Evolutionary conservation across 2,329 filamentous ascomycete genomes (phyloP).

Genomic region (Alternaria sp.): DNA sequence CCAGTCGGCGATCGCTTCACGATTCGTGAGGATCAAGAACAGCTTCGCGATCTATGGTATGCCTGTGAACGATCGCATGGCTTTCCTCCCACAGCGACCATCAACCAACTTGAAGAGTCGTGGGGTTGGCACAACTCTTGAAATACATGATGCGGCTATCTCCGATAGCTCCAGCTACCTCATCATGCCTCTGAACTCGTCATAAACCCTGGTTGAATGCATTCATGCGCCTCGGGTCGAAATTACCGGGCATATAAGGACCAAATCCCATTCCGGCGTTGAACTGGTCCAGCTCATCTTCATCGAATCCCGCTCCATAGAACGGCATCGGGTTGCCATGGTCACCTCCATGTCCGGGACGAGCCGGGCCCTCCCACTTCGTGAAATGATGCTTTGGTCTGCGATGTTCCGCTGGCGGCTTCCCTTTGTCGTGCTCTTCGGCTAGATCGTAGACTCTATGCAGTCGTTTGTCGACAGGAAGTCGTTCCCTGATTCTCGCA

Average conservation of each 20-base stretch:
- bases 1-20: conserved; percentile 45
- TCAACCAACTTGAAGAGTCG: conserved; percentile 43
- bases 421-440: neutral
- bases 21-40: conserved; percentile 38
- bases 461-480: conserved; percentile 4
- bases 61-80: conserved; percentile 41
- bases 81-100: conserved; percentile 43
- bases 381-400: neutral
- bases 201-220: neutral
- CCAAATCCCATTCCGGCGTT: neutral
- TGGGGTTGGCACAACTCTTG: conserved; percentile 38
- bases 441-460: neutral
- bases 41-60: conserved; percentile 39
- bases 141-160: neutral
- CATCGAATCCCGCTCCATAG: neutral
- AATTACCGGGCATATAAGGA: neutral
- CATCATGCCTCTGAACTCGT: neutral
- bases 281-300: neutral
- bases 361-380: neutral
- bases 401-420: conserved; percentile 3
- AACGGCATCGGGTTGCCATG: neutral
- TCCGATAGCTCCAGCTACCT: neutral
- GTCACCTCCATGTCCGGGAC: neutral
- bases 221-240: neutral
- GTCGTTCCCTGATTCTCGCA: neutral